Evolutionary conservation across 148 eudicot genomes (phyloP).

Genomic region (Silene conica): DNA sequence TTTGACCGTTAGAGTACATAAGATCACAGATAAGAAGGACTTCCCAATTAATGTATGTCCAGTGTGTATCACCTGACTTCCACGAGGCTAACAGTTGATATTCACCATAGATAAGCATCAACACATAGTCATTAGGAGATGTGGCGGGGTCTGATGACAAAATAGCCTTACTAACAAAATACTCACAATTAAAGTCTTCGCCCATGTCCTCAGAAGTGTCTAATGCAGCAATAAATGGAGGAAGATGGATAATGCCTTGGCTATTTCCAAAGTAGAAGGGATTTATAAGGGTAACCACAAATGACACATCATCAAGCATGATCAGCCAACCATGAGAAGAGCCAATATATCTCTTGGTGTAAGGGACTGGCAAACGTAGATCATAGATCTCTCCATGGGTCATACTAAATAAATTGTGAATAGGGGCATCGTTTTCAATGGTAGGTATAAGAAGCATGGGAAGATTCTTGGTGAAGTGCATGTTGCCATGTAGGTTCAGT

Average conservation of each 20-base stretch:
- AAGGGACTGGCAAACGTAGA: slow-evolving; percentile 13
- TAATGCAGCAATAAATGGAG: slow-evolving; percentile 17
- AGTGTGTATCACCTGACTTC: slow-evolving; percentile 20
- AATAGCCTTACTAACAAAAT: slow-evolving; percentile 18
- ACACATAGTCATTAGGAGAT: slow-evolving; percentile 6
- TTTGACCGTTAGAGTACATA: slow-evolving; percentile 1
- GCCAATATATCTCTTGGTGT: slow-evolving; percentile 17
- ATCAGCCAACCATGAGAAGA: slow-evolving; percentile 26
- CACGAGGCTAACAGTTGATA: slow-evolving; percentile 5
- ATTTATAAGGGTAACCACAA: slow-evolving; percentile 8
- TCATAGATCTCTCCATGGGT: slow-evolving; percentile 8
- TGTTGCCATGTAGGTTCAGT: slow-evolving; percentile 6
- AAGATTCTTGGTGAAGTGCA: slow-evolving; percentile 8
- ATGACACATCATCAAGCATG: slow-evolving; percentile 15
- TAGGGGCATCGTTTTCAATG: neutral
- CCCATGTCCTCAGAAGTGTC: neutral
- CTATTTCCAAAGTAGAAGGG: slow-evolving; percentile 17
- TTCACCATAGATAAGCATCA: slow-evolving; percentile 24
- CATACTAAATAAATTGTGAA: slow-evolving; percentile 1
- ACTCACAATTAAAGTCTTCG: slow-evolving; percentile 1
- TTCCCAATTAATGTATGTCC: slow-evolving; percentile 8
- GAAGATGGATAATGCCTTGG: slow-evolving; percentile 15
- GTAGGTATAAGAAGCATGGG: slow-evolving; percentile 13
- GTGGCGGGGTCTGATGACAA: slow-evolving; percentile 13
- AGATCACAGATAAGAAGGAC: slow-evolving; percentile 2